These are phyloP conservation scores for Fusarium globosum DNA, from an alignment of 2,329 filamentous ascomycete genomes.

Conservation along the genomic window DNA sequence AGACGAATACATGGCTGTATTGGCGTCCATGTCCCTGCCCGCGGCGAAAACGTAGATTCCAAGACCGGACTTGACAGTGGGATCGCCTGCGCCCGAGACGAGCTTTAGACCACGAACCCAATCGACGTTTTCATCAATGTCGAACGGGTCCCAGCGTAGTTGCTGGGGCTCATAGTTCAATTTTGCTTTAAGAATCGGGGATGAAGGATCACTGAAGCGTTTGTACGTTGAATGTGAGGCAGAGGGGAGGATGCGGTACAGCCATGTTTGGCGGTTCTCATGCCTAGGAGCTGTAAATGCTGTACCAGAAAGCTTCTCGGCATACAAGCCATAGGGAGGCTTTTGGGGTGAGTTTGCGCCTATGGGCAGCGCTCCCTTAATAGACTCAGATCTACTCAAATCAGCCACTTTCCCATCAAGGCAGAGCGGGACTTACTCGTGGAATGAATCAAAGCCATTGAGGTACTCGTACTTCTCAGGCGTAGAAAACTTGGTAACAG, in stretches of 20 bases:
- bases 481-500: constrained; percentile 32
- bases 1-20: constrained; percentile 83
- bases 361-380: constrained; percentile 77
- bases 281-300: constrained; percentile 76
- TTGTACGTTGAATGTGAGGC: constrained; percentile 66
- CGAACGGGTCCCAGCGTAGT: constrained; percentile 83
- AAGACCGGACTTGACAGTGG: constrained; percentile 81
- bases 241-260: constrained; percentile 75
- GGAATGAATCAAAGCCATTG: constrained; percentile 80
- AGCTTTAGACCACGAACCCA: constrained; percentile 71
- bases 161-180: constrained; percentile 72
- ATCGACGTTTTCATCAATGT: constrained; percentile 70
- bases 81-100: constrained; percentile 82
- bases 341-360: constrained; percentile 86
- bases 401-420: fast-evolving
- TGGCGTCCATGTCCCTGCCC: constrained; percentile 77
- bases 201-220: neutral
- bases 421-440: constrained; percentile 67
- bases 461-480: constrained; percentile 75
- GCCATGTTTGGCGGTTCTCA: constrained; percentile 77
- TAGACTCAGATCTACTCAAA: constrained; percentile 79
- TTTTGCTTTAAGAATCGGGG: constrained; percentile 36
- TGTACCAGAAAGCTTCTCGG: constrained; percentile 80
- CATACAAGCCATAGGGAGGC: constrained; percentile 79
- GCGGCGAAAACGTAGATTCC: constrained; percentile 85